phyloP scores from a whole-genome alignment of 192 early-diverging fungal genomes.

The Mycoemilia scoparia region DNA sequence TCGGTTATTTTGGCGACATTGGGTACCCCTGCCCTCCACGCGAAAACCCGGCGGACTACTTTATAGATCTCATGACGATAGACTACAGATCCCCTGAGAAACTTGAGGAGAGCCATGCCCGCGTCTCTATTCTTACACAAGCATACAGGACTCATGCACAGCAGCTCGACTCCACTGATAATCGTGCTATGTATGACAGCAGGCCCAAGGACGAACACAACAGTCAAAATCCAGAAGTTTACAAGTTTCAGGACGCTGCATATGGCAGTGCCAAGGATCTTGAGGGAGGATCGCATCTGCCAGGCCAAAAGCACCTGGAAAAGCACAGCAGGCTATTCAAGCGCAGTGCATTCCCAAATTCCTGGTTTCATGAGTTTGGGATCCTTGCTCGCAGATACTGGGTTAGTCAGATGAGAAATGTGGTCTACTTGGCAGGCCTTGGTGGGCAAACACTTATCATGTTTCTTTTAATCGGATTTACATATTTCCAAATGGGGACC shows the following conservation, averaged over 20 bases:
- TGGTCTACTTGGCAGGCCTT: slow-evolving; percentile 16
- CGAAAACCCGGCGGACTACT: slow-evolving; percentile 57
- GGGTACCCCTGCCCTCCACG: slow-evolving; percentile 45
- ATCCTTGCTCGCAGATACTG: slow-evolving; percentile 32
- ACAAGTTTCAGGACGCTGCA: neutral
- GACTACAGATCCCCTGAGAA: slow-evolving; percentile 29
- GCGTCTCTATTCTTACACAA: slow-evolving; percentile 20
- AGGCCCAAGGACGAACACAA: neutral
- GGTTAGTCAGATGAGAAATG: slow-evolving; percentile 21
- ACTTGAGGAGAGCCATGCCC: slow-evolving; percentile 14
- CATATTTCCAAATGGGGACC: slow-evolving; percentile 29
- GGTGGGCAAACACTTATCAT: slow-evolving; percentile 19
- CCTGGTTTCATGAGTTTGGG: slow-evolving; percentile 30
- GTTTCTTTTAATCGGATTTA: slow-evolving; percentile 37
- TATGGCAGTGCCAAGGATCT: neutral
- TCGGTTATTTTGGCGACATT: slow-evolving; percentile 26
- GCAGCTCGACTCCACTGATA: neutral
- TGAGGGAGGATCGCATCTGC: slow-evolving; percentile 7
- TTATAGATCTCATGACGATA: slow-evolving; percentile 43
- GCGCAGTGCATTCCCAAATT: too few species aligned
- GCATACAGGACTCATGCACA: slow-evolving; percentile 9
- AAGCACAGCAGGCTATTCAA: neutral
- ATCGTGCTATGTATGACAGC: slow-evolving; percentile 2
- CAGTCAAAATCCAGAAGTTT: neutral
- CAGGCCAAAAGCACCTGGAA: slow-evolving; percentile 12